phyloP scores from a whole-genome alignment of 169 alveolate genomes.

The Amoebophrya sp. region DNA sequence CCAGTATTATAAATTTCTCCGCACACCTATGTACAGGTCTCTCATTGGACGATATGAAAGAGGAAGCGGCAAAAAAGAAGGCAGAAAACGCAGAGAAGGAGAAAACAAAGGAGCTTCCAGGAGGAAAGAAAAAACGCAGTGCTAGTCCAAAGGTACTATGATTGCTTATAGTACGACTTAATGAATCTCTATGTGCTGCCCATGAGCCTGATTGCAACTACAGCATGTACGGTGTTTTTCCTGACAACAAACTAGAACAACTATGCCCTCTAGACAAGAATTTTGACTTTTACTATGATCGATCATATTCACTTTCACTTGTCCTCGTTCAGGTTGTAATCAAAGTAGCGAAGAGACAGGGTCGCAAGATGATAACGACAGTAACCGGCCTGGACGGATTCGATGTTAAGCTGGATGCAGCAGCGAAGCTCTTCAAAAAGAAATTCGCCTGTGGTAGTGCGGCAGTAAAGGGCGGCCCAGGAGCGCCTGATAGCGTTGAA shows the following conservation, averaged over 20 bases:
- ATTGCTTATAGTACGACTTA: no score
- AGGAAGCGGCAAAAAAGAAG: not conserved
- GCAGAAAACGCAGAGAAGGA: not conserved
- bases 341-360: not conserved
- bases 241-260: not conserved
- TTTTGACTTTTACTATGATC: not conserved
- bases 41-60: not conserved
- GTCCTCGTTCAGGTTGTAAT: not conserved
- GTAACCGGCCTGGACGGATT: not conserved
- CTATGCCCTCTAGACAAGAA: not conserved
- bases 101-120: not conserved
- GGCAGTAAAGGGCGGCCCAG: not conserved
- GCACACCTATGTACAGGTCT: not conserved
- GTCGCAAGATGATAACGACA: not conserved
- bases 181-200: not conserved
- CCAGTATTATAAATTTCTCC: not conserved
- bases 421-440: not conserved
- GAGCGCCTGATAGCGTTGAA: not conserved
- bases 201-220: not conserved
- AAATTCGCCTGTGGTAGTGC: not conserved
- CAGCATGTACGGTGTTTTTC: not conserved
- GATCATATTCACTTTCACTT: not conserved
- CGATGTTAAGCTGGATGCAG: not conserved
- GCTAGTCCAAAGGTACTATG: not conserved
- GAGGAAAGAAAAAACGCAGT: not conserved